A percentile compares a stretch with the other conserved stretches of the same genome.
Evolutionary conservation across 2,329 filamentous ascomycete species (phyloP).

Genomic region (Zasmidium citrigriseum): DNA sequence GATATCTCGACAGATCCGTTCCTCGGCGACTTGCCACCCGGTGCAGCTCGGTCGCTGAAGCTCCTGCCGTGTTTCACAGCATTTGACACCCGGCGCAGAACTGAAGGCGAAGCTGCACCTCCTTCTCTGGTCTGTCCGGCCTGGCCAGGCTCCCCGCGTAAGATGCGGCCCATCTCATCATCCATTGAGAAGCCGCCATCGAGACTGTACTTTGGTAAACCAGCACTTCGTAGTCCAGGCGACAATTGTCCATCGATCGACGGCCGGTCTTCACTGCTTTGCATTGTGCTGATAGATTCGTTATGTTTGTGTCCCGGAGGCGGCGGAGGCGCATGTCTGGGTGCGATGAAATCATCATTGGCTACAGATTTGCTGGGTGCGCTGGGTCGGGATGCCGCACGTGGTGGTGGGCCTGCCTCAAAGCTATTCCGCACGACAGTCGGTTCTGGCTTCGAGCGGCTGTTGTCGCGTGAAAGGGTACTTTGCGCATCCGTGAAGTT

Average conservation of each 20-base stretch:
- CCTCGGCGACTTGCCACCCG: constrained; percentile 34
- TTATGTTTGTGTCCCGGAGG: constrained; percentile 42
- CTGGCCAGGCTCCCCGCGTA: constrained; percentile 64
- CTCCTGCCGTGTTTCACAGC: constrained; percentile 91
- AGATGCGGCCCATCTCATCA: constrained; percentile 88
- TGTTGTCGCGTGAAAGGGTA: constrained; percentile 29
- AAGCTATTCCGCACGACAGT: constrained; percentile 33
- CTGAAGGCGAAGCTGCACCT: constrained; percentile 55
- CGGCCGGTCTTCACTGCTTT: constrained; percentile 35
- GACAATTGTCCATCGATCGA: constrained; percentile 31
- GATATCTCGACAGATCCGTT: constrained; percentile 44
- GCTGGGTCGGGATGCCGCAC: constrained; percentile 48
- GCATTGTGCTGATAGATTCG: constrained; percentile 48
- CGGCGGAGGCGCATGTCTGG: constrained; percentile 47
- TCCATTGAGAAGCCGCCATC: constrained; percentile 92
- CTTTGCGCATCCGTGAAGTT: constrained; percentile 38
- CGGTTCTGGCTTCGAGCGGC: constrained; percentile 22
- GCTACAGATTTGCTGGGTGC: constrained; percentile 43
- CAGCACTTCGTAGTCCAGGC: constrained; percentile 31
- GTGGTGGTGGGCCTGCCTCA: constrained; percentile 49
- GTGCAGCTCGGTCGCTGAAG: constrained; percentile 64
- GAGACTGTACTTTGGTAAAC: constrained; percentile 59
- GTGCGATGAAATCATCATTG: constrained; percentile 47
- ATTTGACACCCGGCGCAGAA: constrained; percentile 87
- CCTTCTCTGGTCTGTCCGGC: constrained; percentile 41